Base-by-base conservation (phyloP, 805 yeast genomes). In the Candida broadrunensis region DNA sequence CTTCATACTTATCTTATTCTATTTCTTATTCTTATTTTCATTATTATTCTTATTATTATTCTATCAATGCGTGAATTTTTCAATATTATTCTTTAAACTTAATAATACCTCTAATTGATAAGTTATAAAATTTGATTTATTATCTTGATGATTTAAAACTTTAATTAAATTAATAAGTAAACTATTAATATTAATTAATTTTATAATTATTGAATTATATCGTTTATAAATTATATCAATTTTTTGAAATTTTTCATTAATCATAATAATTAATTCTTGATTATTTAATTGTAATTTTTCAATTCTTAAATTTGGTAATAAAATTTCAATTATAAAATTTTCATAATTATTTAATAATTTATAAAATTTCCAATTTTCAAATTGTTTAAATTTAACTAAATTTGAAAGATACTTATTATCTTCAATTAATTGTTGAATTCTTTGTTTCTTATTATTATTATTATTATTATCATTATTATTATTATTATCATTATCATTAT, bases 281-380 rank as follows among this genome's bases (percentile, higher is more conserved):
- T 17, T 13, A 11, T 36, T 23, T 12, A 29, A 15, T 4, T 30
- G 17, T 8, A 67, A 44, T 16, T 50, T 50, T 12, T 46, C 50
- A 2, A 54, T 17, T 15, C 32, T 7, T 14, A 29, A 15, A 5
- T 29, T 29, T 5, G 32, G 32, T 14, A 29, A 11, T 5, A 29
- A 14, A 5, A 29, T 15, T 14, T 29, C 32, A 14, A 29, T 41
- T 3, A 67, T 49, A n/a, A 63, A 54, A 17, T 34, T 37, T 38
- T 67, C 70, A 48, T 67, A 69, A 17, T 54, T 54, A 16, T 49
- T 41, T 12, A 61, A 43, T 0, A 64, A 43, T 24, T 44, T 37
- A 13, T 50, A 39, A 5, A 65, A 44, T 24, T 63, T 49, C 17
- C 39, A 19, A 42, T 48, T 53, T n/a, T 27, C 34, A 9, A 21